Evolutionary conservation across 2,329 filamentous ascomycete genomes (phyloP).

Genomic region (Neofusicoccum kwambonambiense): DNA sequence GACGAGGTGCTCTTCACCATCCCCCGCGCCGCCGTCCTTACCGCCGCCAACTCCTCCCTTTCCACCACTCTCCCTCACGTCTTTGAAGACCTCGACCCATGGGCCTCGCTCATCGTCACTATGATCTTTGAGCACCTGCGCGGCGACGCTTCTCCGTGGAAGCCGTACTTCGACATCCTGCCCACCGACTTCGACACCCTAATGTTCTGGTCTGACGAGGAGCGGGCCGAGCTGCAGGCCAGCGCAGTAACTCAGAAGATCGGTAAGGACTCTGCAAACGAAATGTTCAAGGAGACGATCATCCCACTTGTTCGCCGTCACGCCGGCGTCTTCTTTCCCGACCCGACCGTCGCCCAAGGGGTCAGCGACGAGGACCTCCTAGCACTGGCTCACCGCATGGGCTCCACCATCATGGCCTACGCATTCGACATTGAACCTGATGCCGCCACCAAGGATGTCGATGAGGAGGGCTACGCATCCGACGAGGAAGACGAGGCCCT

Average conservation of each 20-base stretch:
- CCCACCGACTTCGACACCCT: conserved; percentile 73
- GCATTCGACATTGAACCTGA: conserved; percentile 74
- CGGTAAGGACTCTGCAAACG: conserved; percentile 69
- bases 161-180: conserved; percentile 73
- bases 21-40: conserved; percentile 69
- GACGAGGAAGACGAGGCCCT: conserved; percentile 49
- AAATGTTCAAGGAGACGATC: conserved; percentile 61
- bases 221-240: conserved; percentile 71
- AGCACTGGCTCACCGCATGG: conserved; percentile 71
- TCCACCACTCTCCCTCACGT: conserved; percentile 49
- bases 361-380: conserved; percentile 50
- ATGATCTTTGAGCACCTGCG: conserved; percentile 74
- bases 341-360: conserved; percentile 18
- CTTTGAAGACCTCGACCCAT: conserved; percentile 41
- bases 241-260: conserved; percentile 76
- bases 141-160: conserved; percentile 66
- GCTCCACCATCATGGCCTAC: conserved; percentile 87
- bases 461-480: conserved; percentile 52
- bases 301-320: conserved; percentile 52
- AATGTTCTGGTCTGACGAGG: conserved; percentile 80
- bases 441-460: conserved; percentile 51
- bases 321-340: conserved; percentile 39
- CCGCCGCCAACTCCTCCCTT: conserved; percentile 69
- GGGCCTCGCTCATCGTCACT: conserved; percentile 66
- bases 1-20: conserved; percentile 81